Base-by-base conservation (phyloP, 345 rosid genomes). In the Boechera divaricarpa region DNA sequence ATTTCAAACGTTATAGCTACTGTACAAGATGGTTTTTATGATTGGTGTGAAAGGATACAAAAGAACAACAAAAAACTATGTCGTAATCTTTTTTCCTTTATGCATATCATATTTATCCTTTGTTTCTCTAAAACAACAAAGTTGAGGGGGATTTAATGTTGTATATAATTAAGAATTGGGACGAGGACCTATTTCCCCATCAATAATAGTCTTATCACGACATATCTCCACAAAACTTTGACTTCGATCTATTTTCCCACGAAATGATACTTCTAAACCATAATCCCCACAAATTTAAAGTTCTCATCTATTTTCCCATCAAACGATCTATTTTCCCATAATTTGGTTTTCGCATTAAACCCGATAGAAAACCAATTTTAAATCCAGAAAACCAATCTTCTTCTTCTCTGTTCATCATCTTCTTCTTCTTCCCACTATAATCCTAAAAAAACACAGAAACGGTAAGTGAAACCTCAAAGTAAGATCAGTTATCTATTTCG, bases 401-500 rank as follows among this genome's bases (percentile, higher is more conserved):
- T 16, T 16, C 16, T 16, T 16, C 16, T 16, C 16, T 16, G 16
- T 16, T 16, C 65, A 32, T 61, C 80, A 41, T 39, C 56, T 39
- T 69, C 64, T 41, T 76, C 26, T 42, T 67, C 18, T 70, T 77
- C 59, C 9, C 65, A 69, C n/a, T 21, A 70, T 16, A 2, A 55
- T 26, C 76, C 72, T 77, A 32, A 39, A 16, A 39, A 4, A 2
- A 26, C 44, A n/a, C 16, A 69, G 6, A 15, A 35, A 69, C 16
- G 16, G 4, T 24, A 49, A 67, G 44, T 26, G 2, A 66, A 49
- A 47, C 65, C 49, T 12, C 21, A 42, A 55, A 74, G 41, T 28
- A 53, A 63, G 51, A 72, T 57, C 13, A 39, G 7, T 21, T 6
- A 32, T 32, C 12, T n/a, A 10, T 3, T 35, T 13, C 4, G 0